Conservation (phyloP, 495 filamentous ascomycete species). For the Penicillium ochrochloron region DNA sequence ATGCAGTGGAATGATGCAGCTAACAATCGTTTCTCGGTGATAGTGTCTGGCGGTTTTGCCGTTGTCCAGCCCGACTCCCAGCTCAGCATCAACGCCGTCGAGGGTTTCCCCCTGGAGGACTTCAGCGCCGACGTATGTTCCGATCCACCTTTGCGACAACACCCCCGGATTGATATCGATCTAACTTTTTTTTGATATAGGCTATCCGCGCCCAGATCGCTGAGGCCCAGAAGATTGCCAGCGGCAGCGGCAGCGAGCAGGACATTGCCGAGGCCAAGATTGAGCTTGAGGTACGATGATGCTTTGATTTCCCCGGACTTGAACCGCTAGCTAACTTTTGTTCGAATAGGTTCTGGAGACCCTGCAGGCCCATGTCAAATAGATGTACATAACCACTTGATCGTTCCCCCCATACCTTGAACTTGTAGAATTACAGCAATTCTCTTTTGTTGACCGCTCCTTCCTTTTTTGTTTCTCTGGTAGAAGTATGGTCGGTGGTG, state of each 20-base stretch:
- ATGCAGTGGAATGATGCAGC: conserved; percentile 12
- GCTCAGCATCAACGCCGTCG: conserved; percentile 96
- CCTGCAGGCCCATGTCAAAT: conserved; percentile 77
- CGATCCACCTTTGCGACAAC: conserved; percentile 2
- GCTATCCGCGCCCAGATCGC: conserved; percentile 64
- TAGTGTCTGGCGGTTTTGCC: conserved; percentile 96
- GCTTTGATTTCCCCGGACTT: background rate
- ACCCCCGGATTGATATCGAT: conserved; percentile 20
- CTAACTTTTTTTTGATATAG: conserved; percentile 26
- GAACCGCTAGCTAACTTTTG: conserved; percentile 21
- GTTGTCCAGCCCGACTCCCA: conserved; percentile 93
- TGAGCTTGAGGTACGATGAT: conserved; percentile 82
- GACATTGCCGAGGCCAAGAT: conserved; percentile 98
- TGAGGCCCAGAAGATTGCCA: conserved; percentile 94
- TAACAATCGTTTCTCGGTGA: conserved; percentile 26
- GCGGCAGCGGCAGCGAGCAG: conserved; percentile 90
- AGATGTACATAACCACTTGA: conserved; percentile 56
- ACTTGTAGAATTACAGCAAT: conserved; percentile 53
- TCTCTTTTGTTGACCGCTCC: conserved; percentile 31
- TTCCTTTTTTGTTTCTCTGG: conserved; percentile 19
- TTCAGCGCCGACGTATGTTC: conserved; percentile 80
- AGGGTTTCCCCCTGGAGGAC: conserved; percentile 91
- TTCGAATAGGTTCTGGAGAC: conserved; percentile 66
- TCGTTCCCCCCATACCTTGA: conserved; percentile 35
- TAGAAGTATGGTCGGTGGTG: conserved; percentile 15